A percentile compares a stretch with the other conserved stretches of the same genome.
Conservation (phyloP, 2,329 filamentous ascomycete species). For the Fusarium robinianum region DNA sequence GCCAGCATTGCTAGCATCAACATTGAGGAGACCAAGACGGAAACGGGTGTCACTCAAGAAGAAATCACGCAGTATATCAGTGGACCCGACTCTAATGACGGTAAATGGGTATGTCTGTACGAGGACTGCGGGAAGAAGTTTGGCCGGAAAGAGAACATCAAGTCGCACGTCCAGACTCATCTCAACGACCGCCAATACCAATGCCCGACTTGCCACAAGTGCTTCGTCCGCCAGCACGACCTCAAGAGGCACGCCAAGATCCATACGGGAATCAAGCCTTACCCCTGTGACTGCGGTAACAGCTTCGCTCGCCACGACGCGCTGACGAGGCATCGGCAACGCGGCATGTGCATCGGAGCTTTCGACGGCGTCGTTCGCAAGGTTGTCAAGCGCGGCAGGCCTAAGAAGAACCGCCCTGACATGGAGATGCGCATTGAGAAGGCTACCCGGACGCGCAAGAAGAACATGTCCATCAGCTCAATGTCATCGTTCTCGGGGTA, state of each 20-base stretch:
- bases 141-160: conserved; percentile 98
- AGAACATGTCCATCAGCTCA: conserved; percentile 55
- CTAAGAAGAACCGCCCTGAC: conserved; percentile 64
- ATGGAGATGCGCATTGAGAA: conserved; percentile 61
- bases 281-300: conserved; percentile 91
- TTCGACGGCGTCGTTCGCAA: conserved; percentile 76
- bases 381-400: conserved; percentile 65
- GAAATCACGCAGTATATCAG: conserved; percentile 78
- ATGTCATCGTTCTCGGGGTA: conserved; percentile 59
- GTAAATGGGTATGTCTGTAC: conserved; percentile 78
- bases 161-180: conserved; percentile 97
- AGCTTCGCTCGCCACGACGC: conserved; percentile 95
- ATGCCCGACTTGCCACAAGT: conserved; percentile 91
- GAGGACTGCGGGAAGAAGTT: conserved; percentile 86
- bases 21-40: conserved; percentile 67
- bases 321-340: conserved; percentile 88
- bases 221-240: conserved; percentile 96
- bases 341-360: conserved; percentile 94
- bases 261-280: conserved; percentile 93
- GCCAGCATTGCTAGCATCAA: conserved; percentile 66
- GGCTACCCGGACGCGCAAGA: conserved; percentile 60
- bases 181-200: conserved; percentile 94
- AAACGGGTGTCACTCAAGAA: conserved; percentile 85
- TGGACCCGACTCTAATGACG: conserved; percentile 72
- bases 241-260: conserved; percentile 98